Percentiles rank a stretch among this genome's conserved stretches.
Conservation (phyloP, 805 yeast species). For the Alloascoidea hylecoeti region DNA sequence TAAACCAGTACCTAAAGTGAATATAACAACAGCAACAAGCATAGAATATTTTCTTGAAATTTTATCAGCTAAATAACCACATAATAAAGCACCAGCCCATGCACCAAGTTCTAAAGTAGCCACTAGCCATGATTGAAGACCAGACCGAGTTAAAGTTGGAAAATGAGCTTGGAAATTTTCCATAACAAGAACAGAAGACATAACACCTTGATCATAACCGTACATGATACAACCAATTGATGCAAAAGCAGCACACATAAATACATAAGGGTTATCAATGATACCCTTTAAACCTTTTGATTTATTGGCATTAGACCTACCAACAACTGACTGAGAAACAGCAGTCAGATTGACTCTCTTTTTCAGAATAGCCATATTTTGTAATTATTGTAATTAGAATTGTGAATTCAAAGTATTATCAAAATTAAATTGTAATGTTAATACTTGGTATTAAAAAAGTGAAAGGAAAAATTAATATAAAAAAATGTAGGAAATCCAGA, state of each 20-base stretch:
- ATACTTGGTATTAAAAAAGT: no score
- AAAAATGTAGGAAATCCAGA: no score
- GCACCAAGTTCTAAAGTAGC: conserved; percentile 12
- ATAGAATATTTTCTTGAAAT: conserved; percentile 54
- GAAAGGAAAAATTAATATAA: no score
- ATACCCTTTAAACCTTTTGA: conserved; percentile 10
- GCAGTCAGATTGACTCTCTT: conserved; percentile 8
- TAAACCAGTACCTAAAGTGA: conserved; percentile 14
- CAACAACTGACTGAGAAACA: conserved; percentile 12
- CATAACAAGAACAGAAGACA: conserved; percentile 14
- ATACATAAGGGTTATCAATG: conserved; percentile 9
- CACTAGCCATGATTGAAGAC: neutral
- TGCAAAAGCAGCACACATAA: conserved; percentile 11
- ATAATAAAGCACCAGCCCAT: conserved; percentile 37
- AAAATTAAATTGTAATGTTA: no score
- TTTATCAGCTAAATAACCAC: conserved; percentile 42
- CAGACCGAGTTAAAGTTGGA: neutral
- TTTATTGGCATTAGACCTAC: conserved; percentile 12
- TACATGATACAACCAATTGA: conserved; percentile 15
- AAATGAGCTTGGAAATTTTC: conserved; percentile 4
- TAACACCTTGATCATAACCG: conserved; percentile 16
- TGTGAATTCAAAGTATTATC: no score
- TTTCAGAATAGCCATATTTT: neutral
- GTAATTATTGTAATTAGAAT: no score
- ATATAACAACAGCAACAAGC: conserved; percentile 26